Conservation (phyloP, 2,329 filamentous ascomycete species). For the Eutypella sp. region DNA sequence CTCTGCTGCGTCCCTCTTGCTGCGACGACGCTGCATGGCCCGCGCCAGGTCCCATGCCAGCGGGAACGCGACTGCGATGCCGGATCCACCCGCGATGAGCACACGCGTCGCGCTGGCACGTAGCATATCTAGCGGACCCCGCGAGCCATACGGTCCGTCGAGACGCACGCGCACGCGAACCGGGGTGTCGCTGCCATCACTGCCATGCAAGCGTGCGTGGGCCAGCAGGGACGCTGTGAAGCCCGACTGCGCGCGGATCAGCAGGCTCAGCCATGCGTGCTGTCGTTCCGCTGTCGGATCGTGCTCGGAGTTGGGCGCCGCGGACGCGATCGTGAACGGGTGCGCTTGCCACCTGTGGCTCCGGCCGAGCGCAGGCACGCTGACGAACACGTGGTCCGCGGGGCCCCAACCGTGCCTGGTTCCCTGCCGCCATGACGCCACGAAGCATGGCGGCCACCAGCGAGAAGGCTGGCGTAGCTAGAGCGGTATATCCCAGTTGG, state of each 20-base stretch:
- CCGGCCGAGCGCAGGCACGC: slow-evolving; percentile 48
- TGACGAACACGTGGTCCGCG: slow-evolving; percentile 60
- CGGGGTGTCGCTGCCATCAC: no score
- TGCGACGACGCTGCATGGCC: slow-evolving; percentile 8
- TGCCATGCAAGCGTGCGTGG: slow-evolving; percentile 40
- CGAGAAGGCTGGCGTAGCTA: not conserved
- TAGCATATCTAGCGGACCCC: slow-evolving; percentile 49
- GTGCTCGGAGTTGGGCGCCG: slow-evolving; percentile 35
- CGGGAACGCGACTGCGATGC: slow-evolving; percentile 60
- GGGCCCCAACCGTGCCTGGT: slow-evolving; percentile 52
- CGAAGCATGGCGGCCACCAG: slow-evolving; percentile 5
- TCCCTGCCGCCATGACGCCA: slow-evolving; percentile 21
- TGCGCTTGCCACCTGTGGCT: slow-evolving; percentile 55
- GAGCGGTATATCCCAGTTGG: slow-evolving; percentile 32
- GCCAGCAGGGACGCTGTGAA: slow-evolving; percentile 53
- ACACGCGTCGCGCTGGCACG: slow-evolving; percentile 43
- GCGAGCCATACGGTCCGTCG: slow-evolving; percentile 62
- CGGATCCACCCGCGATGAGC: slow-evolving; percentile 58
- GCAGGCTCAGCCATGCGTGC: slow-evolving; percentile 50
- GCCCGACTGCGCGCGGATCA: slow-evolving; percentile 55
- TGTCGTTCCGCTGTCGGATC: not conserved
- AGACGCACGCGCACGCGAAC: no score
- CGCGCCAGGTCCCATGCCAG: slow-evolving; percentile 48
- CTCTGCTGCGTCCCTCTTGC: slow-evolving; percentile 2
- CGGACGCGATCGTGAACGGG: slow-evolving; percentile 62